Evolutionary conservation across 768 basidiomycete genomes (phyloP), one percentile per base, ranked within the genome.

Genomic region (Rubroboletus pulcherrimus): DNA sequence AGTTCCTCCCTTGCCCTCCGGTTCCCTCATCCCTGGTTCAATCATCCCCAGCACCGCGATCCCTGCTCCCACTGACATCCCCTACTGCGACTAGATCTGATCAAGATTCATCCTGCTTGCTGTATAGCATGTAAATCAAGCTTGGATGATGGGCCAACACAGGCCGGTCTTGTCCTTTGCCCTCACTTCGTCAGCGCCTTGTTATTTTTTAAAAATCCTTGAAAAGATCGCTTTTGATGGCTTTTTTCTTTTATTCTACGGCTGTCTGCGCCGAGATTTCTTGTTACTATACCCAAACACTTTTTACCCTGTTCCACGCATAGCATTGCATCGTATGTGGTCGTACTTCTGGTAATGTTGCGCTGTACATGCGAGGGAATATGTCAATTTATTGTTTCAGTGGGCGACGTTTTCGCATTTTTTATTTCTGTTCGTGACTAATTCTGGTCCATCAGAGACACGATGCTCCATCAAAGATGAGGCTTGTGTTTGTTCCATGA

Each of bases 31-130:
- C 30, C 58, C 67, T 17, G 51, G 39, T 24, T 51, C 73, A 26
- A 31, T 60, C 42, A 70, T 75, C 15, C 75, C 79, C 17, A 30
- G 69, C 12, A 71, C 72, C 12, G 65, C 73, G 1, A 56, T 62
- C 3, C 66, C 69, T 19, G 62, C 64, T 21, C 21, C n/a, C 21
- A 21, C 26, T 1, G 73, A 77, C 60, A 65, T 81, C 15, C 80
- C 80, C 41, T 83, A 57, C 62, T 84, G 82, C 68, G 80, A 83
- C 58, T 77, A 82, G 51, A 33, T 49, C 17, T 41, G 35, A 46
- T 21, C 38, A 42, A 6, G 30, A n/a, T 5, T 10, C 37, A 8
- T 39, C 14, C 14, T 29, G 14, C 34, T 34, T 33, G 41, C 11
- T n/a, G 6, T 8, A 17, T 48, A 17, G 34, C 24, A 46, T 51